These are phyloP conservation scores for Passalora sequoiae DNA, from an alignment of 2,329 filamentous ascomycete species.

Conservation along the genomic window DNA sequence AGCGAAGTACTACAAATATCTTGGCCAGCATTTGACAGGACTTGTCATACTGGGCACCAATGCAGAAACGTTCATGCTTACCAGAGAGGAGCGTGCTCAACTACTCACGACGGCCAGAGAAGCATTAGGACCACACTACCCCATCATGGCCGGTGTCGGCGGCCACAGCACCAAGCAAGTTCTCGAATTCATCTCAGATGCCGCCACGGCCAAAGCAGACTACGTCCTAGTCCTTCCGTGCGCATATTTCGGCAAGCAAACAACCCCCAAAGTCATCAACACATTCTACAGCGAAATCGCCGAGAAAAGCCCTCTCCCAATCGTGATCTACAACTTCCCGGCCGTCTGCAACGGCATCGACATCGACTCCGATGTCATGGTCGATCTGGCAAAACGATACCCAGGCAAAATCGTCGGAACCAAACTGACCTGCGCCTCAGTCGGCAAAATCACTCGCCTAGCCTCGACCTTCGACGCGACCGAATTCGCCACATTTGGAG, in stretches of 20 bases:
- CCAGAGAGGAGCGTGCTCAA: constrained; percentile 38
- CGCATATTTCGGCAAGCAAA: constrained; percentile 42
- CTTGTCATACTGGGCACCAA: constrained; percentile 46
- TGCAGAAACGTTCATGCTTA: constrained; percentile 45
- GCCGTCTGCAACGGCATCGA: constrained; percentile 63
- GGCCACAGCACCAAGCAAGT: constrained; percentile 43
- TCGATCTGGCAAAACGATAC: constrained; percentile 50
- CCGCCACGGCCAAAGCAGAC: constrained; percentile 39
- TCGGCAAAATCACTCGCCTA: constrained; percentile 65
- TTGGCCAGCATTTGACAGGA: constrained; percentile 41
- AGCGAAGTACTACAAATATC: constrained; percentile 42
- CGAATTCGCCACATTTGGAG: constrained; percentile 63
- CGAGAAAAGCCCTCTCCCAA: constrained; percentile 38
- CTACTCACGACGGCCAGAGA: constrained; percentile 39
- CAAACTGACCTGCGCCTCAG: constrained; percentile 69
- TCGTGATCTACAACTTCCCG: constrained; percentile 70
- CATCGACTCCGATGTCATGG: constrained; percentile 61
- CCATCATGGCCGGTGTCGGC: constrained; percentile 42
- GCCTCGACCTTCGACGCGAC: constrained; percentile 47
- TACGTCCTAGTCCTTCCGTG: constrained; percentile 43
- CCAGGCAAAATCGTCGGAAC: constrained; percentile 59
- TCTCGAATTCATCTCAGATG: constrained; percentile 41
- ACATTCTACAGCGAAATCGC: constrained; percentile 49
- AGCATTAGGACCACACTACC: constrained; percentile 39
- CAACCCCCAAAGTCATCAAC: constrained; percentile 38